Evolutionary conservation across 352 stramenopile species (phyloP).

Genomic region (Pythium phragmitis): DNA sequence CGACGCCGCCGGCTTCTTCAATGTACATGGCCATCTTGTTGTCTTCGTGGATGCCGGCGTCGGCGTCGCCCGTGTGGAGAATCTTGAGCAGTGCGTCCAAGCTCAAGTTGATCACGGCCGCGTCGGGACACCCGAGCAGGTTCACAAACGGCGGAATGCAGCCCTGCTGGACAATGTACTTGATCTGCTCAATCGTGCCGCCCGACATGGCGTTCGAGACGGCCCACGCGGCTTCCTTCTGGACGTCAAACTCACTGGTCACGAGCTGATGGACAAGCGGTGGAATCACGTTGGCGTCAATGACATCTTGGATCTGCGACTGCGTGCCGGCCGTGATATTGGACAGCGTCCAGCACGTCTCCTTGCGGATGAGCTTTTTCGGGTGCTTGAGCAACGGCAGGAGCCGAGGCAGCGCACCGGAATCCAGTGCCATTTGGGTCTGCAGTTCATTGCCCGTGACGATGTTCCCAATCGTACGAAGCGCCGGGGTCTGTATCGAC

Average conservation of each 20-base stretch:
- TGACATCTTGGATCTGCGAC: constrained; percentile 76
- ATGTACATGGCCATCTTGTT: constrained; percentile 97
- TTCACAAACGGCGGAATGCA: constrained; percentile 97
- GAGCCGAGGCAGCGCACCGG: constrained; percentile 48
- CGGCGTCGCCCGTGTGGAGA: constrained; percentile 82
- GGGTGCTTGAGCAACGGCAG: constrained; percentile 68
- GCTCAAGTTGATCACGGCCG: constrained; percentile 96
- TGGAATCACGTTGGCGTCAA: constrained; percentile 77
- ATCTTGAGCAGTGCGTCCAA: constrained; percentile 98
- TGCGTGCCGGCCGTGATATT: constrained; percentile 77
- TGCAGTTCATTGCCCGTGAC: constrained; percentile 94
- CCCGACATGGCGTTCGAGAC: constrained; percentile 78
- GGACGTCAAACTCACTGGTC: constrained; percentile 71
- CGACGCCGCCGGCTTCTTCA: constrained; percentile 94
- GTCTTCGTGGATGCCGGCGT: constrained; percentile 77
- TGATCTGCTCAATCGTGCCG: constrained; percentile 92
- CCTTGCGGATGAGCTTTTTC: constrained; percentile 83
- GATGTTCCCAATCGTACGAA: constrained; percentile 97
- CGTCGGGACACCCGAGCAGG: constrained; percentile 90
- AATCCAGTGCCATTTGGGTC: constrained; percentile 70
- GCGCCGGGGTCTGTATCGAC: constrained; percentile 95
- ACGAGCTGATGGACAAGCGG: constrained; percentile 58
- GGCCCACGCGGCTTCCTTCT: constrained; percentile 85
- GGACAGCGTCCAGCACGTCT: constrained; percentile 82
- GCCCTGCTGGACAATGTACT: constrained; percentile 96